Base-by-base conservation (phyloP, 2,329 filamentous ascomycete species). In the Arachnopeziza araneosa region DNA sequence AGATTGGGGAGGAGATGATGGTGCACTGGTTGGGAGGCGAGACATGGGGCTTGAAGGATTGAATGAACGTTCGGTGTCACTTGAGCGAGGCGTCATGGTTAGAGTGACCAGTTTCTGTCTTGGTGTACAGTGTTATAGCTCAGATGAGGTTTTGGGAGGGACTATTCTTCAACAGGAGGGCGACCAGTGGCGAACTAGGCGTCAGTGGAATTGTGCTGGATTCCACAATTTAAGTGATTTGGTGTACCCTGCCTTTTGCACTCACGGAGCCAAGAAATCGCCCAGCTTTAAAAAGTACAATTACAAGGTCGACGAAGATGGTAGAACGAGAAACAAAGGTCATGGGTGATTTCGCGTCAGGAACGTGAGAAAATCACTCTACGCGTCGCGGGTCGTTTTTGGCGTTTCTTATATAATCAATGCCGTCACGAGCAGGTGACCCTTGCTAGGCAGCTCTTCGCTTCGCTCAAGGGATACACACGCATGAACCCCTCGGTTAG, bases 1-100 rank as follows among this genome's bases (percentile, higher is more conserved):
- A 36, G 56, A 54, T 26, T 52, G 30, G 3, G 65, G 60, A 6
- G 67, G 64, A 2, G 67, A 67, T 1, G 69, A 70, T 23, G 69
- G 63, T 30, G 64, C 63, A 23, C 62, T 69, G n/a, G 64, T 67
- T 12, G 62, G 62, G 19, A 63, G 55, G 48, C 63, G 58, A 9
- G 68, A 68, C 23, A 56, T 23, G 21, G 66, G 66, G 23, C 56
- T 63, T 54, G 63, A 61, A 6, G 66, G 36, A 44, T 44, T 44
- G 17, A 12, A 44, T 44, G 36, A 44, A 44, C 17, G 36, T 19
- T 44, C 36, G 10, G 36, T 44, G 12, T 44, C 36, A 14, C 36
- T 44, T 19, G 36, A 2, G 36, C 36, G 36, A 44, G 36, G 17
- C 10, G 36, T 12, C 36, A 44, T 44, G 10, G 17, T 44, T 14